phyloP scores from a whole-genome alignment of 176 grass and related monocot genomes.

The Areca catechu region DNA sequence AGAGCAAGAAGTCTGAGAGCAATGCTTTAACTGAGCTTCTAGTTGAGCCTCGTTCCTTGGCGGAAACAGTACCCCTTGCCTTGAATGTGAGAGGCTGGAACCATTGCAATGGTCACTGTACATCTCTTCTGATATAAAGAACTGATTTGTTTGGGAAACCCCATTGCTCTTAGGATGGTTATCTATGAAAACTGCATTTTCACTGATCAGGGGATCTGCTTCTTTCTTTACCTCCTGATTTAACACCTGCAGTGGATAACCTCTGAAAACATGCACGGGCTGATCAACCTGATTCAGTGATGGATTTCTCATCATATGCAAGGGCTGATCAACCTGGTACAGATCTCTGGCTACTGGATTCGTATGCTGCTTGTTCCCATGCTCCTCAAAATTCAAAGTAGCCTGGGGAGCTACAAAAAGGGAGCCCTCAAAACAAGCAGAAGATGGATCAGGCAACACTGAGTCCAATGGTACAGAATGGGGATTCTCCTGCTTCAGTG shows the following conservation, averaged over 20 bases:
- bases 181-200: slow-evolving; percentile 25
- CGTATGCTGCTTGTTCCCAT: slow-evolving; percentile 20
- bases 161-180: slow-evolving; percentile 13
- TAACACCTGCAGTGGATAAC: slow-evolving; percentile 26
- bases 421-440: slow-evolving; percentile 45
- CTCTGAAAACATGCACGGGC: slow-evolving; percentile 25
- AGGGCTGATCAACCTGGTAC: slow-evolving; percentile 9
- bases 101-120: slow-evolving; percentile 33
- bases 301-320: slow-evolving; percentile 28
- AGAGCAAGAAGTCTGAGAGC: slow-evolving; percentile 19
- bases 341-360: slow-evolving; percentile 28
- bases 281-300: slow-evolving; percentile 27
- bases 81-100: not conserved
- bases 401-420: slow-evolving; percentile 29
- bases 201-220: slow-evolving; percentile 14
- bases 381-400: slow-evolving; percentile 34
- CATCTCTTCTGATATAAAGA: slow-evolving; percentile 34
- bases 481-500: slow-evolving; percentile 35
- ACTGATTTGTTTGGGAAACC: slow-evolving; percentile 30
- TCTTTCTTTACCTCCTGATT: slow-evolving; percentile 27
- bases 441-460: slow-evolving; percentile 29
- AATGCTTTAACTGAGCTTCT: slow-evolving; percentile 21
- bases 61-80: slow-evolving; percentile 10
- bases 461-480: slow-evolving; percentile 26
- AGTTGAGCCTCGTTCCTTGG: slow-evolving; percentile 1